Conservation (phyloP, 2,329 filamentous ascomycete genomes). For the Hyphodiscus sp. region DNA sequence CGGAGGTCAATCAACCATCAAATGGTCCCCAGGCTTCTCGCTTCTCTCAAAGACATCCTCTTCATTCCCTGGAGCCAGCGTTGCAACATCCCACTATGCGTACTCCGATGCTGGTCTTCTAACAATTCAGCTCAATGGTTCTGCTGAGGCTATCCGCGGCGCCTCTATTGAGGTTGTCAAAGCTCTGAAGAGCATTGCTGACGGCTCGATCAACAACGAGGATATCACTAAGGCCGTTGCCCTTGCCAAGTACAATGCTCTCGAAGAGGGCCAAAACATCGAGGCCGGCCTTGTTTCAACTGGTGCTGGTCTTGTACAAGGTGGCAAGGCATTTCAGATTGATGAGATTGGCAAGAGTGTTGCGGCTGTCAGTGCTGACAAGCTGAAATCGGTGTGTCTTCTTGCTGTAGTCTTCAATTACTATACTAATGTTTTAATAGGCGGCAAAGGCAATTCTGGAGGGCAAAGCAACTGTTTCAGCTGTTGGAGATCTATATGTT, state of each 20-base stretch:
- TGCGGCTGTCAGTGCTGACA: constrained; percentile 73
- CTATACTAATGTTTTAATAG: constrained; percentile 43
- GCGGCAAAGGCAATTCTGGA: constrained; percentile 82
- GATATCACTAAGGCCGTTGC: constrained; percentile 87
- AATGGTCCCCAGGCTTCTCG: constrained; percentile 92
- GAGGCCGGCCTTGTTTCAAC: constrained; percentile 74
- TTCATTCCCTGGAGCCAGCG: constrained; percentile 56
- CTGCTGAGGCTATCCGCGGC: constrained; percentile 64
- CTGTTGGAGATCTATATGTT: constrained; percentile 85
- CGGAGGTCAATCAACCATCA: constrained; percentile 84
- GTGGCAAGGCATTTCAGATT: constrained; percentile 77
- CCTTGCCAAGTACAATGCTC: constrained; percentile 85
- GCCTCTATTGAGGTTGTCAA: constrained; percentile 74
- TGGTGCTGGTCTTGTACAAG: constrained; percentile 76
- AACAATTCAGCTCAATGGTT: constrained; percentile 72
- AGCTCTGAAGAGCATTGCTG: constrained; percentile 72
- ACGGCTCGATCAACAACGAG: constrained; percentile 71
- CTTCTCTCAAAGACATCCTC: constrained; percentile 75
- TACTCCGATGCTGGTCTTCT: constrained; percentile 96
- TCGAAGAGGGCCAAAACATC: constrained; percentile 75
- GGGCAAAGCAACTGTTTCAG: constrained; percentile 80
- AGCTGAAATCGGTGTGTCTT: constrained; percentile 73
- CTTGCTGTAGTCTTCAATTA: background rate
- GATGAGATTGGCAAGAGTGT: constrained; percentile 72
- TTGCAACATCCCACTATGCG: constrained; percentile 69